Evolutionary conservation across 768 basidiomycete genomes (phyloP).

Genomic region (Crucibulum laeve): DNA sequence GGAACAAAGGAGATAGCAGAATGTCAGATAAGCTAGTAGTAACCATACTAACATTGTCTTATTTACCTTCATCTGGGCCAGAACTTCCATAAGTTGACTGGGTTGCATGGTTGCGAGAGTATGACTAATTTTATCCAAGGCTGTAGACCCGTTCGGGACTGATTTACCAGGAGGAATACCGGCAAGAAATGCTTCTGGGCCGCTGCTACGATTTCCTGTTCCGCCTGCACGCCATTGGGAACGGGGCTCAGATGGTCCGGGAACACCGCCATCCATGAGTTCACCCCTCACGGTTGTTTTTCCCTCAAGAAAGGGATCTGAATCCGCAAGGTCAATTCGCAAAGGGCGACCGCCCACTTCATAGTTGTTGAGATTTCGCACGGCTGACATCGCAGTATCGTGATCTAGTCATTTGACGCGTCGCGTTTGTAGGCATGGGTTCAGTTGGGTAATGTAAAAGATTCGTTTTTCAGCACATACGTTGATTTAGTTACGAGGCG

Average conservation of each 20-base stretch:
- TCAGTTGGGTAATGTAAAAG: neutral
- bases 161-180: slow-evolving; percentile 74
- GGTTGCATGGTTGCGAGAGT: slow-evolving; percentile 83
- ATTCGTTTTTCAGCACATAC: slow-evolving; percentile 4
- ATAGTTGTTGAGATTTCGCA: slow-evolving; percentile 91
- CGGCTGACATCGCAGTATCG: slow-evolving; percentile 92
- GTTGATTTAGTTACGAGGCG: too few relatives aligned
- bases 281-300: slow-evolving; percentile 87
- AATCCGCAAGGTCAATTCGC: slow-evolving; percentile 92
- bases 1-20: slow-evolving; percentile 3
- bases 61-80: slow-evolving; percentile 97
- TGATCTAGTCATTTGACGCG: slow-evolving; percentile 56
- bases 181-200: slow-evolving; percentile 54
- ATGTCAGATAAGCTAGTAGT: slow-evolving; percentile 7
- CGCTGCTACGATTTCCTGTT: slow-evolving; percentile 31
- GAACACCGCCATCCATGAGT: slow-evolving; percentile 63
- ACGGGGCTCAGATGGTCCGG: slow-evolving; percentile 49
- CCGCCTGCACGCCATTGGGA: slow-evolving; percentile 45
- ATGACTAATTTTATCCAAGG: slow-evolving; percentile 81
- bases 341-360: slow-evolving; percentile 91
- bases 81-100: slow-evolving; percentile 82
- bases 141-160: slow-evolving; percentile 62
- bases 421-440: slow-evolving; percentile 4
- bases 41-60: too few relatives aligned
- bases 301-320: slow-evolving; percentile 87